phyloP scores from a whole-genome alignment of 2,329 filamentous ascomycete genomes.

The Fragosphaeria purpurea region DNA sequence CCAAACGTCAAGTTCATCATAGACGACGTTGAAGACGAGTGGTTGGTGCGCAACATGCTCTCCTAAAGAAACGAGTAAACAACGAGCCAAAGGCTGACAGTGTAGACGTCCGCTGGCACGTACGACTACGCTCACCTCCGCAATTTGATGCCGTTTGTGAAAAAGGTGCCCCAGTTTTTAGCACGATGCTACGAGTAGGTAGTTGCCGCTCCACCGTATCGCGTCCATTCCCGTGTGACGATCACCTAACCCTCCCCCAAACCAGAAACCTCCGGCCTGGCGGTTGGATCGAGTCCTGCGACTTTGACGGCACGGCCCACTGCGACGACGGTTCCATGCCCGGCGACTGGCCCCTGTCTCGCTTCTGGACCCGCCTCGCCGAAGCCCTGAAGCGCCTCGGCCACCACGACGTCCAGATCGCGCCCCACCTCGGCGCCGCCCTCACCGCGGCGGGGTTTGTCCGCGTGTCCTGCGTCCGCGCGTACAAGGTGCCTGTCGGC shows the following conservation, averaged over 20 bases:
- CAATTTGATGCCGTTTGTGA: slow-evolving; percentile 40
- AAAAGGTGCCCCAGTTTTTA: slow-evolving; percentile 23
- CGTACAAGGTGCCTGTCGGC: slow-evolving; percentile 34
- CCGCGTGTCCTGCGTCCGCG: slow-evolving; percentile 25
- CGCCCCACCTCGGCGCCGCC: slow-evolving; percentile 21
- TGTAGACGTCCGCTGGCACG: slow-evolving; percentile 25
- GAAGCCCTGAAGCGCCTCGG: slow-evolving; percentile 24
- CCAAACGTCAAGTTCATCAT: slow-evolving; percentile 53
- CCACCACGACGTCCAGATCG: slow-evolving; percentile 18
- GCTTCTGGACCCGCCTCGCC: slow-evolving; percentile 19
- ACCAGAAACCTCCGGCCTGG: slow-evolving; percentile 31
- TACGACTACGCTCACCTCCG: slow-evolving; percentile 48
- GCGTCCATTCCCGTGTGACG: too few relatives aligned
- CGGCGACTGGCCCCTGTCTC: slow-evolving; percentile 26
- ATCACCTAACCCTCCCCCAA: background rate
- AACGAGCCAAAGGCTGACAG: slow-evolving; percentile 10
- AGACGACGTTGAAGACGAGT: slow-evolving; percentile 51
- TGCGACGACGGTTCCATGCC: slow-evolving; percentile 36
- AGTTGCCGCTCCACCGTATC: too few relatives aligned
- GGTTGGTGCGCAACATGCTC: slow-evolving; percentile 23
- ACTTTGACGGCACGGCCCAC: slow-evolving; percentile 29
- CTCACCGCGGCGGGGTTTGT: slow-evolving; percentile 32
- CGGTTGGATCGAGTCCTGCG: slow-evolving; percentile 42
- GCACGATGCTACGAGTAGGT: too few relatives aligned
- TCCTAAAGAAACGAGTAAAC: too few relatives aligned